phyloP scores from a whole-genome alignment of 2,329 filamentous ascomycete species.

The Gliomastix tumulicola region DNA sequence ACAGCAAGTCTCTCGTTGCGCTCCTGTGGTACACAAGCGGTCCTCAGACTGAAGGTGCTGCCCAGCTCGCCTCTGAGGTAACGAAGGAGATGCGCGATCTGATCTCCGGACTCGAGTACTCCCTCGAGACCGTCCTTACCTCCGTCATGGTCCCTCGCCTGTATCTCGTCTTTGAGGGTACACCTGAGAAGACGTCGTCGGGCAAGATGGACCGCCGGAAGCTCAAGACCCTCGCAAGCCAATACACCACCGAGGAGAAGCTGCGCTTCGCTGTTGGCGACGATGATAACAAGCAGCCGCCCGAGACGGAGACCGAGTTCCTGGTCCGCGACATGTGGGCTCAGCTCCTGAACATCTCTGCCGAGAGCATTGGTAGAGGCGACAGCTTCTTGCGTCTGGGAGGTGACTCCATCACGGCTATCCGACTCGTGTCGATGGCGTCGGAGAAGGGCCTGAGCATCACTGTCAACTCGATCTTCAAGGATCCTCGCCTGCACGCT shows the following conservation, averaged over 20 bases:
- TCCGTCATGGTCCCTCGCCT: constrained; percentile 24
- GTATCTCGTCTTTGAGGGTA: constrained; percentile 15
- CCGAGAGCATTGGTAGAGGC: constrained; percentile 2
- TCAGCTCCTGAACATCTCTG: background rate
- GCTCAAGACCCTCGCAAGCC: constrained; percentile 1
- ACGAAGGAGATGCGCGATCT: background rate
- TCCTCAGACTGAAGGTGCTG: background rate
- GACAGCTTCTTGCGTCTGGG: constrained; percentile 7
- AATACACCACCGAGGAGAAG: constrained; percentile 12
- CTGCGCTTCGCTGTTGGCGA: background rate
- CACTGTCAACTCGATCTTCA: constrained; percentile 5
- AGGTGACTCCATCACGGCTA: constrained; percentile 9
- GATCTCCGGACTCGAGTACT: background rate
- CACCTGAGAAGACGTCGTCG: constrained; percentile 15
- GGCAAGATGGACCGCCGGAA: constrained; percentile 23
- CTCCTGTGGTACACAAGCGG: background rate
- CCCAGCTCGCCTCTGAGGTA: background rate
- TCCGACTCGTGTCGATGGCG: constrained; percentile 4
- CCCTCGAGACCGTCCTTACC: background rate
- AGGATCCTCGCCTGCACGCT: constrained; percentile 2
- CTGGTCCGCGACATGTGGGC: background rate
- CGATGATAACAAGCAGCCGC: constrained; percentile 9
- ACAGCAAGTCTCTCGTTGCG: background rate
- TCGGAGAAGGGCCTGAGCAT: constrained; percentile 1
- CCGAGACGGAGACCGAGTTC: constrained; percentile 12